Percentiles rank a stretch among this genome's conserved stretches.
phyloP scores from a whole-genome alignment of 1,284 basidiomycete genomes.

The Ustilago cynodontis region DNA sequence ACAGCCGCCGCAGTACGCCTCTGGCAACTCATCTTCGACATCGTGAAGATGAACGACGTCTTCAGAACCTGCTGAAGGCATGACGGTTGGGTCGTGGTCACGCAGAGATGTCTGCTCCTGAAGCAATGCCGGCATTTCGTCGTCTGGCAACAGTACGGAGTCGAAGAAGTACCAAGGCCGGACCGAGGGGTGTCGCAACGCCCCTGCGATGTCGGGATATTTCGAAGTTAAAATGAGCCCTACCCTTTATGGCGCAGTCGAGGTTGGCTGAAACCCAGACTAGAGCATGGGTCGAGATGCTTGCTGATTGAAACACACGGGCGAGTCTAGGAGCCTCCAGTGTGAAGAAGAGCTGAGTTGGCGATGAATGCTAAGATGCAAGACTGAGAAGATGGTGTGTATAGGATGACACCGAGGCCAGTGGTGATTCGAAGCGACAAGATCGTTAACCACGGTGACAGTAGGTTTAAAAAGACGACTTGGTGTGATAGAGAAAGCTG shows the following conservation, averaged over 20 bases:
- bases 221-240: not conserved
- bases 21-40: slow-evolving; percentile 49
- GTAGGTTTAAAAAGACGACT: not conserved
- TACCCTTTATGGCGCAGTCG: not conserved
- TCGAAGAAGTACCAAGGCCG: too few species aligned
- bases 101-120: slow-evolving; percentile 19
- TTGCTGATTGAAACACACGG: not conserved
- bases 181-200: too few species aligned
- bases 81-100: slow-evolving; percentile 3
- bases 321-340: not conserved
- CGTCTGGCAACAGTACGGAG: not conserved
- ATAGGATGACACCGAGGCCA: slow-evolving; percentile 12
- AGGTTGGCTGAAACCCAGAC: not conserved
- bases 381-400: not conserved
- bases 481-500: not conserved
- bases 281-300: not conserved
- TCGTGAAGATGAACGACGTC: slow-evolving; percentile 16
- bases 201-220: too few species aligned
- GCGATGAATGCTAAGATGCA: not conserved
- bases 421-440: slow-evolving; percentile 5
- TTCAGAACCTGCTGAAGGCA: slow-evolving; percentile 13
- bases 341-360: not conserved
- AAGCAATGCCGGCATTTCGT: slow-evolving; percentile 34
- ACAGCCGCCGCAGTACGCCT: slow-evolving; percentile 64
- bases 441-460: not conserved